Evolutionary conservation across 768 basidiomycete genomes (phyloP).

Genomic region (Suillus decipiens): DNA sequence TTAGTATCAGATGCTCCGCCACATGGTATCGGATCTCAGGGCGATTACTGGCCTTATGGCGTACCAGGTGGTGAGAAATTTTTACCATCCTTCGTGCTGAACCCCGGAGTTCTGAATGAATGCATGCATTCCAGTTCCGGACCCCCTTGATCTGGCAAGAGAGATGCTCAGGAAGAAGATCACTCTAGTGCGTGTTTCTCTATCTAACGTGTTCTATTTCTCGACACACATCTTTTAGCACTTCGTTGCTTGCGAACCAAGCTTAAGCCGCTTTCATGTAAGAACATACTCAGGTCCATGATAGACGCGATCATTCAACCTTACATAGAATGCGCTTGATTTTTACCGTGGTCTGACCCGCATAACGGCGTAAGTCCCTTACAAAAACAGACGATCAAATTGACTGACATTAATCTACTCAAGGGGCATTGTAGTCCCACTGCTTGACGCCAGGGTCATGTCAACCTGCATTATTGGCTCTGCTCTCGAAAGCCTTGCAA

Average conservation of each 20-base stretch:
- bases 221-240: conserved; percentile 37
- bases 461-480: conserved; percentile 8
- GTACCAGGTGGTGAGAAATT: conserved; percentile 4
- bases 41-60: conserved; percentile 43
- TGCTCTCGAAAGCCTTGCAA: conserved; percentile 4
- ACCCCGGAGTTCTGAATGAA: background rate
- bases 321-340: background rate
- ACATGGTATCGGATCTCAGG: conserved; percentile 44
- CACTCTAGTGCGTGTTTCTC: conserved; percentile 41
- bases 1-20: conserved; percentile 54
- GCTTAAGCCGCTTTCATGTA: conserved; percentile 5
- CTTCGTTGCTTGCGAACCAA: conserved; percentile 57
- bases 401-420: background rate
- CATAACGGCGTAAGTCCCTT: conserved; percentile 6
- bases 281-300: background rate
- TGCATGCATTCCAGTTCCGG: conserved; percentile 18
- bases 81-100: background rate
- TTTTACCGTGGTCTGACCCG: conserved; percentile 10
- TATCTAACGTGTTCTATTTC: conserved; percentile 8
- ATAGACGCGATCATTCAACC: background rate
- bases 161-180: conserved; percentile 56
- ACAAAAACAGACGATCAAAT: too few relatives aligned
- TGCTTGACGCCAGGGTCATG: conserved; percentile 2
- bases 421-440: background rate
- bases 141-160: conserved; percentile 32